These are phyloP conservation scores for Suhomyces bolitotheri DNA, from an alignment of 1,139 yeast genomes.

Conservation along the genomic window DNA sequence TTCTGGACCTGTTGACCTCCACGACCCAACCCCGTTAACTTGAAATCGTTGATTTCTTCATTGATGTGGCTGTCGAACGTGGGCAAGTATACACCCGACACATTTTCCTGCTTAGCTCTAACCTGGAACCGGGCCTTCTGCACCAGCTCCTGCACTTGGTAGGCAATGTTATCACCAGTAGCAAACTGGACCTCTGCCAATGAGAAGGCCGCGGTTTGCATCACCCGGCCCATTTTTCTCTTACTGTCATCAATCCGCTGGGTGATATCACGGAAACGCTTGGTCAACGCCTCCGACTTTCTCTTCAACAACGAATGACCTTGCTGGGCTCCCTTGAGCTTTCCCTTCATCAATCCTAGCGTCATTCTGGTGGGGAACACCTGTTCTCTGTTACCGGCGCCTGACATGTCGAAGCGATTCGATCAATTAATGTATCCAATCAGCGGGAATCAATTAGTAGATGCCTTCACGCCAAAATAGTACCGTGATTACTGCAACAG, in stretches of 20 bases:
- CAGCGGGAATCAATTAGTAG: background rate
- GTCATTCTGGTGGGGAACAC: constrained; percentile 98
- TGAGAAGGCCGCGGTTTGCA: constrained; percentile 98
- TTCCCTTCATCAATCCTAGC: constrained; percentile 88
- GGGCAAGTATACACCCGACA: constrained; percentile 92
- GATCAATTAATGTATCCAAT: constrained; percentile 1
- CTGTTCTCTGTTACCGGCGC: constrained; percentile 66
- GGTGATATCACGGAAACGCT: constrained; percentile 93
- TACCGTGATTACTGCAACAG: no score
- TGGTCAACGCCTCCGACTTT: constrained; percentile 95
- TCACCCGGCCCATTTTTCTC: constrained; percentile 95
- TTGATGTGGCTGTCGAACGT: constrained; percentile 85
- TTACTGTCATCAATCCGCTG: constrained; percentile 93
- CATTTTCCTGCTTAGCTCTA: constrained; percentile 91
- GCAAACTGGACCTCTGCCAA: constrained; percentile 97
- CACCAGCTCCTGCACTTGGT: constrained; percentile 94
- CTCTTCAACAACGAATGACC: constrained; percentile 93
- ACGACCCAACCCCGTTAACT: constrained; percentile 93
- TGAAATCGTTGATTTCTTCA: constrained; percentile 86
- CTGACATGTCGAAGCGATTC: constrained; percentile 35
- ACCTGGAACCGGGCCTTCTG: constrained; percentile 88
- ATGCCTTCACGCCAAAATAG: no score
- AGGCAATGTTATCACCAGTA: constrained; percentile 91
- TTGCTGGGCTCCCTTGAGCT: constrained; percentile 95
- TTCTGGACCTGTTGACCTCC: constrained; percentile 98